A percentile compares a stretch with the other conserved stretches of the same genome.
Evolutionary conservation across 805 yeast genomes (phyloP).

Genomic region (Cyberlindnera xishuangbannaensis): DNA sequence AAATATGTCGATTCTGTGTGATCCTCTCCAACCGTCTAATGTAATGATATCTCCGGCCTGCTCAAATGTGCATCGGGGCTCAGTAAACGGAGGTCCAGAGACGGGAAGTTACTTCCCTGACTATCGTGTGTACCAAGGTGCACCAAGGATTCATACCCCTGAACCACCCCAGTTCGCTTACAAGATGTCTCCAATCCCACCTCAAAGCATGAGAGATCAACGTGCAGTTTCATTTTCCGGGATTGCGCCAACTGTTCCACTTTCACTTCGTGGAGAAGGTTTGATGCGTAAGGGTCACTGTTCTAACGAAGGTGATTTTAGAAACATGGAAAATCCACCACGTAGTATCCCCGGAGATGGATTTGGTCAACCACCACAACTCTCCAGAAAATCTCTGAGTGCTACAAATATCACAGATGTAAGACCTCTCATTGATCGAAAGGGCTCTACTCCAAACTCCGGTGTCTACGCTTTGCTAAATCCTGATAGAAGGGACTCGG

Average conservation of each 20-base stretch:
- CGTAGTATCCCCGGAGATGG: slow-evolving; percentile 19
- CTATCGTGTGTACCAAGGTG: slow-evolving; percentile 8
- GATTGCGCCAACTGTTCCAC: slow-evolving; percentile 14
- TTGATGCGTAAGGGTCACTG: slow-evolving; percentile 20
- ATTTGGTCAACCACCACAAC: slow-evolving; percentile 2
- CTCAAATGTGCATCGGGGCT: slow-evolving; percentile 11
- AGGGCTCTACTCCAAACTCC: slow-evolving; percentile 7
- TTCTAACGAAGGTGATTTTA: slow-evolving; percentile 17
- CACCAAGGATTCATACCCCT: slow-evolving; percentile 12
- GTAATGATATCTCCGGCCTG: slow-evolving; percentile 15
- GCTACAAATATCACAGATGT: slow-evolving; percentile 11
- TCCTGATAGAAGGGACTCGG: slow-evolving; percentile 20
- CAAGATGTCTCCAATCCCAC: slow-evolving; percentile 9
- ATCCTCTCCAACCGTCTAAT: slow-evolving; percentile 22
- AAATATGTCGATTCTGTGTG: slow-evolving; percentile 23
- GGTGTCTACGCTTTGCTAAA: slow-evolving; percentile 24
- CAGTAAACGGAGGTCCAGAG: slow-evolving; percentile 17
- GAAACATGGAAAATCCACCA: slow-evolving; percentile 19
- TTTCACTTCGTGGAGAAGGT: slow-evolving; percentile 12
- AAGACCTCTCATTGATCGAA: not conserved
- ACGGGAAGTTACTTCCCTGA: slow-evolving; percentile 20
- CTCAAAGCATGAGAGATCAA: slow-evolving; percentile 12
- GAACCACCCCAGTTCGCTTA: slow-evolving; percentile 7
- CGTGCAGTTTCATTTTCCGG: slow-evolving; percentile 23
- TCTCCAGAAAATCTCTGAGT: slow-evolving; percentile 15